Conservation (phyloP, 345 rosid species). For the Euphorbia lathyris region DNA sequence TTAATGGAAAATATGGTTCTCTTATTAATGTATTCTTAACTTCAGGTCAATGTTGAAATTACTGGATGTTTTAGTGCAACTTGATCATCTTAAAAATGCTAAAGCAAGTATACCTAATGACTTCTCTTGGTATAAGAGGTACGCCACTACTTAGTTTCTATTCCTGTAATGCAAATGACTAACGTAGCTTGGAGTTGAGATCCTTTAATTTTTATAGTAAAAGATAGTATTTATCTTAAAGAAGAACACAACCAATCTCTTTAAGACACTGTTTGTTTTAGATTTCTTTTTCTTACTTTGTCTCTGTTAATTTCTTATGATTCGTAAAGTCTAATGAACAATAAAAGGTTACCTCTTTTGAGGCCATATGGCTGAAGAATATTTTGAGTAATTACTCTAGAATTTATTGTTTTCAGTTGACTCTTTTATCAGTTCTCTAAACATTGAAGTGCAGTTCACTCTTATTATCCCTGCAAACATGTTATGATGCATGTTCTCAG, state of each 20-base stretch:
- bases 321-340: not conserved
- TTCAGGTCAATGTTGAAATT: constrained; percentile 92
- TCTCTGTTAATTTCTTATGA: not conserved
- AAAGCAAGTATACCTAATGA: constrained; percentile 99
- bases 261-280: constrained; percentile 1
- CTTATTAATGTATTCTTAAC: constrained; percentile 22
- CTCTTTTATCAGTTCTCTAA: not conserved
- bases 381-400: not conserved
- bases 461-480: not conserved
- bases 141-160: constrained; percentile 8
- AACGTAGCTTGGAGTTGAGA: not conserved
- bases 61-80: constrained; percentile 95
- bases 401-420: not conserved
- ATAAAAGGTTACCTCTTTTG: not conserved
- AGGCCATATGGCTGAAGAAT: not conserved
- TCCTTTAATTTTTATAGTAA: not conserved
- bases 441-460: not conserved
- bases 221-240: constrained; percentile 2
- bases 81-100: constrained; percentile 98
- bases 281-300: not conserved
- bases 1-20: not conserved
- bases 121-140: constrained; percentile 99
- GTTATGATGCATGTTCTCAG: not conserved
- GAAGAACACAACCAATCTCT: not conserved
- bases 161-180: not conserved